These are phyloP conservation scores for Solanum chilense DNA, from an alignment of 257 asterid species.

Conservation along the genomic window DNA sequence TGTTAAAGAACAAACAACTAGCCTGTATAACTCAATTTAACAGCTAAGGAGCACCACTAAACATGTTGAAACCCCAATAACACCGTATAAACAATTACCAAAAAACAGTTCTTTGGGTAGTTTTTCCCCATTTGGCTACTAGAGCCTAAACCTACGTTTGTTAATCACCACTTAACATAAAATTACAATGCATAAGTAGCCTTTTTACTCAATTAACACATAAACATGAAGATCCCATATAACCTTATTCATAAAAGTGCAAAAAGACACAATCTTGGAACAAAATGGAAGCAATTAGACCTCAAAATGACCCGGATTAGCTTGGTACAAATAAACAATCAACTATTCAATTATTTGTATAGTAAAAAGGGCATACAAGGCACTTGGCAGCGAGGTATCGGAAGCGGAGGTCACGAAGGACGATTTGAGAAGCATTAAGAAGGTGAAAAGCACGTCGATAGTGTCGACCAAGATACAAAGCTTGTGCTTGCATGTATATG, in stretches of 20 bases:
- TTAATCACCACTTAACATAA: neutral
- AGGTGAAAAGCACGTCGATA: conserved; percentile 96
- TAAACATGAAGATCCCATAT: neutral
- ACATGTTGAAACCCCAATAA: neutral
- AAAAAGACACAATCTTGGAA: neutral
- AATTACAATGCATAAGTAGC: neutral
- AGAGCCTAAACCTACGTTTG: neutral
- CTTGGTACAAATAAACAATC: neutral
- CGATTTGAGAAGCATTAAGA: conserved; percentile 89
- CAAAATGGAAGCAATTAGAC: neutral
- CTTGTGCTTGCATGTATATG: conserved; percentile 98
- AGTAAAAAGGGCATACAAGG: conserved; percentile 35
- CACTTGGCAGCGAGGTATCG: conserved; percentile 98
- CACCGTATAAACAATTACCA: neutral
- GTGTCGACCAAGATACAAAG: conserved; percentile 86
- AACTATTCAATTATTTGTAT: neutral
- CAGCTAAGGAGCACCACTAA: neutral
- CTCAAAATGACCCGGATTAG: neutral
- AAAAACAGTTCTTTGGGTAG: neutral
- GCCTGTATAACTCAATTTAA: neutral
- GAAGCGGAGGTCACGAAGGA: conserved; percentile 95
- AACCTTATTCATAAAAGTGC: neutral
- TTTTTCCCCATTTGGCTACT: neutral
- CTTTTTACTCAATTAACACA: neutral
- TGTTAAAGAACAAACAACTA: neutral